Evolutionary conservation across 202 grass and related monocot genomes (phyloP), one percentile per base, ranked within the genome.

Genomic region (Zizania palustris): DNA sequence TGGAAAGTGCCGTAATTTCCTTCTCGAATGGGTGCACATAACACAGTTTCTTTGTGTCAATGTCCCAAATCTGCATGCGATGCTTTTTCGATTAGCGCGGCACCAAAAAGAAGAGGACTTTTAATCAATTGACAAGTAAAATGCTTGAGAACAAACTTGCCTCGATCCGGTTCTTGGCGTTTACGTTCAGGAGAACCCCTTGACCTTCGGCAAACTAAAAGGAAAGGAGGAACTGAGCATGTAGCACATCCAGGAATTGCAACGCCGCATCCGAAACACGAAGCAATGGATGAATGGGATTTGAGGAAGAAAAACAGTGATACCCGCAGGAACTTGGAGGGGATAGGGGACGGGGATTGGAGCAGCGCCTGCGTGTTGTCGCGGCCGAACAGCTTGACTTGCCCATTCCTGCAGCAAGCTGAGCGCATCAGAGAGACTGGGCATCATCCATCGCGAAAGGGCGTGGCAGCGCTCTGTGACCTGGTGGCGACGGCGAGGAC

Each of bases 401-500:
- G 56, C 28, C 91, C 96, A 60, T 60, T 60, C 56, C 56, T 60
- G 56, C 56, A 60, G 56, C 8, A 13, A 34, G 56, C 4, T 28
- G 55, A 58, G 56, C 22, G 56, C 56, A 19, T 60, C 21, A 34
- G 56, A 10, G 20, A 60, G 56, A 34, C 9, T 22, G 55, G 20
- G 28, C 28, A 28, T 28, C 28, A 28, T 28, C 28, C 28, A 28
- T 28, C 28, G 28, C 0, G 28, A 28, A 28, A 28, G 50, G 16
- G 2, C 9, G 43, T 11, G 43, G 9, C 9, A 4, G 8, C 6
- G 76, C 3, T 57, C 1, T 22, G 2, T 74, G 74, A 98, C 96
- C 89, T 92, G 69, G 91, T 99, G 58, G 85, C 78, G 56, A 95
- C 68, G 70, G 87, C 89, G 58, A 99, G 85, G 67, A 92, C 87